These are phyloP conservation scores for Begonia fuchsioides DNA, from an alignment of 306 rosid genomes.

Conservation along the genomic window DNA sequence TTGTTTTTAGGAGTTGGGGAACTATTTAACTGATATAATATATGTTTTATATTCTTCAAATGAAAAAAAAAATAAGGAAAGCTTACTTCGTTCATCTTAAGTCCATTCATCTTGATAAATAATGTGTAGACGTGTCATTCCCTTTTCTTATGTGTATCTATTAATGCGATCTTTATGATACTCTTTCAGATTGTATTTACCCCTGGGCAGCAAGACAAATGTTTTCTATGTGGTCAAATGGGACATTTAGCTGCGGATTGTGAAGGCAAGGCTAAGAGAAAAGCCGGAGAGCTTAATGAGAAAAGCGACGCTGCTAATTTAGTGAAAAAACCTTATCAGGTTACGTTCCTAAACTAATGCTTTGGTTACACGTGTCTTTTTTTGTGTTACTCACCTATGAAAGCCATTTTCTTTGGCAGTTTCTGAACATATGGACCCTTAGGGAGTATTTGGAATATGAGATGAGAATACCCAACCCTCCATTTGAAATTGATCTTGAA, in stretches of 20 bases:
- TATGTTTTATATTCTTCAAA: too few relatives aligned
- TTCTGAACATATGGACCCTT: constrained; percentile 85
- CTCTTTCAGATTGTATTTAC: constrained; percentile 62
- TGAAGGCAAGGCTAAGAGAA: constrained; percentile 78
- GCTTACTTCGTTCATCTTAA: too few relatives aligned
- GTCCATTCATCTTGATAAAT: too few relatives aligned
- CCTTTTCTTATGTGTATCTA: too few relatives aligned
- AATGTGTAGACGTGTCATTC: too few relatives aligned
- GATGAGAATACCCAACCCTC: constrained; percentile 56
- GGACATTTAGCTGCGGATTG: constrained; percentile 89
- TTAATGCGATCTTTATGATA: too few relatives aligned
- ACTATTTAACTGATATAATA: too few relatives aligned
- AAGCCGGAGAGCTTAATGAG: constrained; percentile 81
- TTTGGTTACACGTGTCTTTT: too few relatives aligned
- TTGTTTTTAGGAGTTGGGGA: too few relatives aligned
- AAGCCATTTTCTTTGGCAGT: constrained; percentile 27
- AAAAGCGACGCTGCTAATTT: constrained; percentile 35
- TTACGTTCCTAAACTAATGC: constrained; percentile 7
- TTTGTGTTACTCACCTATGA: constrained; percentile 2
- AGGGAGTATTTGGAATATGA: constrained; percentile 89
- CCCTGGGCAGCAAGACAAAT: constrained; percentile 87
- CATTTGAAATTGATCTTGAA: constrained; percentile 68
- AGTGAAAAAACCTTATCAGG: constrained; percentile 85
- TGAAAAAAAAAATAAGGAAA: too few relatives aligned
- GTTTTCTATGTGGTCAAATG: constrained; percentile 89